Base-by-base conservation (phyloP, 2,329 filamentous ascomycete genomes). In the Elsinoe batatas region DNA sequence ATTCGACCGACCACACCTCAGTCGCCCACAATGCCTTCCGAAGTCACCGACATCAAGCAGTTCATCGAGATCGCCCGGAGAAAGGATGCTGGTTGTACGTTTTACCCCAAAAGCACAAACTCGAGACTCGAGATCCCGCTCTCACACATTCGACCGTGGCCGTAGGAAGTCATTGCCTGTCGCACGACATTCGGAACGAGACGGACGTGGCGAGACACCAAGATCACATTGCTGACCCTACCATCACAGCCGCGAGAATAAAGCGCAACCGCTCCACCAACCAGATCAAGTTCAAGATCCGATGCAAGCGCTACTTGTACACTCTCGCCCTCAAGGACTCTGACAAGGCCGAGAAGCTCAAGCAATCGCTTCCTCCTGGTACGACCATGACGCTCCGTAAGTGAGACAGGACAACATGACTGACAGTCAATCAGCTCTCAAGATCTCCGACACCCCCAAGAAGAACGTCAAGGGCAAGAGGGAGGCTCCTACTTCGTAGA, bases 261-360 rank as follows among this genome's bases (percentile, higher is more conserved):
- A 78, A 97, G 90, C 93, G 94, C 83, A 95, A 85, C 84, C 86
- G 84, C 77, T 85, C 87, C 79, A 79, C 80, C 72, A 82, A 85
- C 74, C 85, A 91, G 82, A 91, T 93, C 85, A 98, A 98, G 87
- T 97, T 98, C 90, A 98, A 98, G 89, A 91, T 98, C 83, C 89
- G 93, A 77, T 97, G 93, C 87, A 62, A 66, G 54, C 53, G 53
- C 11, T 85, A 93, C 82, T 82, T 98, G 68, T 98, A 98, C 87
- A 96, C 93, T 68, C 85, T 98, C 69, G 88, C 95, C 74, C 85
- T 98, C 71, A 96, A 95, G 85, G 93, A 98, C 79, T 83, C 84
- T 72, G 93, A 96, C 74, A 97, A 97, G 88, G 94, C 91, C 77
- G 93, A 97, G 81, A 98, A 98, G 88, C 85, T 98, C 68, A 97